Evolutionary conservation across 2,329 filamentous ascomycete genomes (phyloP), one percentile per base, ranked within the genome.

Genomic region (Diaporthe sp.): DNA sequence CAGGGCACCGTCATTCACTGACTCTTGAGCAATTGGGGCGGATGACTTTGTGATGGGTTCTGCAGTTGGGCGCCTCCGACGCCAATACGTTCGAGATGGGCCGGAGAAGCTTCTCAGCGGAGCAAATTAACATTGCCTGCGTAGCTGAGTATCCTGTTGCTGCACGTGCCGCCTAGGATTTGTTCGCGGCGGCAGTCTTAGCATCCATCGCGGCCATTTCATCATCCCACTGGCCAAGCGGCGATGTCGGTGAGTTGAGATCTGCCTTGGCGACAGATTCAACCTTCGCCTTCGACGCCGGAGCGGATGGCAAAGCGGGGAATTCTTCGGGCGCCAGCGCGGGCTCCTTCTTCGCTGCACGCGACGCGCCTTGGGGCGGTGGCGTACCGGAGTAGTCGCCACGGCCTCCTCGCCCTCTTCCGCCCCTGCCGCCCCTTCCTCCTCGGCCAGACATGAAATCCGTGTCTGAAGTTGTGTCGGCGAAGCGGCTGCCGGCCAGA

Each of bases 181-280:
- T n/a, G 47, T 74, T 71, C 15, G 73, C 74, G 12, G 74, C 74
- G 37, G 74, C 75, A 17, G 73, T 71, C 77, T 79, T 81, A 77
- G 73, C 86, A 37, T 90, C 88, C 17, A 88, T 82, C 7, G 85
- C 87, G 67, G 88, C 88, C 85, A 91, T 89, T 82, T 92, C 90
- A 49, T 92, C 90, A 70, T 88, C 90, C 90, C 90, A 91, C 73
- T 88, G 86, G 12, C 87, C 86, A 0, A 83, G 83, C 10, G 85
- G 82, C 8, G 85, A 84, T 1, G 84, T 58, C 22, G 85, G 80
- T 73, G 83, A 81, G n/a, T 82, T 77, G 39, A 74, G 78, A 75
- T 72, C 78, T 10, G 71, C 61, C 71, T 78, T 79, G 31, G 78
- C 63, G 37, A 80, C 60, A n/a, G 76, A 68, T 17, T 78, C 77